Evolutionary conservation across 768 basidiomycete species (phyloP), one percentile per base, ranked within the genome.

Genomic region (Filobasidium wieringae): DNA sequence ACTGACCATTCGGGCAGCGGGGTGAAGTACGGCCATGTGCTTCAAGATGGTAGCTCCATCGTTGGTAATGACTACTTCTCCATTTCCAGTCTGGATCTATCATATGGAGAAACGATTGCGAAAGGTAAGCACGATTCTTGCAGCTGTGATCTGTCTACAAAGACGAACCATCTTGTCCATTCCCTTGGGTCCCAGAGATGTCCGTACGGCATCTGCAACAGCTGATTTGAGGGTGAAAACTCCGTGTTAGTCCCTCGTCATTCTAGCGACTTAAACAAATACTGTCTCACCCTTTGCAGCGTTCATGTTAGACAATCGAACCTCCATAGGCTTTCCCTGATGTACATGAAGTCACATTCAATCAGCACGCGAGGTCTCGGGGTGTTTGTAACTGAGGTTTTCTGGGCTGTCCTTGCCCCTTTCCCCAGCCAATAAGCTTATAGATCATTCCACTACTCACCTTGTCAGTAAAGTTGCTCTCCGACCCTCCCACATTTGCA

Each of bases 151-250:
- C n/a, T n/a, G n/a, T n/a, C n/a, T n/a, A n/a, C n/a, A n/a, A n/a
- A n/a, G n/a, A n/a, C n/a, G n/a, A n/a, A n/a, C 93, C 93, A 97
- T 97, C 79, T 97, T 97, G 78, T 97, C 93, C 93, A 99, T 99
- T 62, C 93, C 93, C 74, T 87, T 84, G 47, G 93, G 93, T 14
- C 93, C 93, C 65, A 99, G 76, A 40, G 92, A 96, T 43, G 93
- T 97, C 66, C 93, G 80, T 40, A 99, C 92, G 53, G 90, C 93
- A 79, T 95, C 92, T 66, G 90, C 90, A 69, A 99, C 95, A 29
- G 93, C 92, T 95, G 64, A n/a, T n/a, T n/a, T 17, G 40, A 27
- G 17, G 7, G 22, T 31, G 29, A 19, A 22, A 27, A 27, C 32
- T n/a, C 8, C 26, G 14, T 22, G 24, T 52, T 51, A 31, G 36